These are phyloP conservation scores for Nakazawaea holstii DNA, from an alignment of 805 yeast genomes.

Conservation along the genomic window DNA sequence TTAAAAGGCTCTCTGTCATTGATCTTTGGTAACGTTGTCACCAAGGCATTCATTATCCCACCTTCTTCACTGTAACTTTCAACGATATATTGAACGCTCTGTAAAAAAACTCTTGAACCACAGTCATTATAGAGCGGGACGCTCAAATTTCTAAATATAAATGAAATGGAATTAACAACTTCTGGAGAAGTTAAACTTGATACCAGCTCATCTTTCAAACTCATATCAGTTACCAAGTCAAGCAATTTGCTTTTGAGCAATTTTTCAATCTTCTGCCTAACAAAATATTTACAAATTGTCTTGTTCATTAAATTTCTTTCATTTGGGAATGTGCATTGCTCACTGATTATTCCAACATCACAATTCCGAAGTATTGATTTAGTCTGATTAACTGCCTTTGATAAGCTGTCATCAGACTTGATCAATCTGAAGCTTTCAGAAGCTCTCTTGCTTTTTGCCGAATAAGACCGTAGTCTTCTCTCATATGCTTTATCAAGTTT, in stretches of 20 bases:
- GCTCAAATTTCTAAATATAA: background rate
- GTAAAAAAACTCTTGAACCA: slow-evolving; percentile 1
- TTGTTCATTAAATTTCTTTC: background rate
- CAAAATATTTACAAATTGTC: background rate
- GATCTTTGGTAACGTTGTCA: slow-evolving; percentile 3
- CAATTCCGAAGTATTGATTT: background rate
- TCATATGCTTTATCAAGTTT: slow-evolving; percentile 1
- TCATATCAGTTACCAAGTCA: background rate
- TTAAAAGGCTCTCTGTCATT: slow-evolving; percentile 5
- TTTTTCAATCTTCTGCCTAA: background rate
- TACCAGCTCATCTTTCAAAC: background rate
- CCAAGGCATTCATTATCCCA: background rate
- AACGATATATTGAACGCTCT: slow-evolving; percentile 2
- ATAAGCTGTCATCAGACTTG: background rate
- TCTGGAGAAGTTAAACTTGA: background rate
- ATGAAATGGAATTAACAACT: background rate
- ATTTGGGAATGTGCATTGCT: background rate
- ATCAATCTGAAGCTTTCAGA: background rate
- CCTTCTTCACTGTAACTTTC: background rate
- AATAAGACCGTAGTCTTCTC: background rate
- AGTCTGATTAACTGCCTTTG: background rate
- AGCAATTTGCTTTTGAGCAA: background rate
- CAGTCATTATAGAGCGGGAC: background rate
- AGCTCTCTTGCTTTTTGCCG: slow-evolving; percentile 5
- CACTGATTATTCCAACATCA: background rate